Base-by-base conservation (phyloP, 371 early-diverging fungal genomes). In the Chytridium lagenaria region DNA sequence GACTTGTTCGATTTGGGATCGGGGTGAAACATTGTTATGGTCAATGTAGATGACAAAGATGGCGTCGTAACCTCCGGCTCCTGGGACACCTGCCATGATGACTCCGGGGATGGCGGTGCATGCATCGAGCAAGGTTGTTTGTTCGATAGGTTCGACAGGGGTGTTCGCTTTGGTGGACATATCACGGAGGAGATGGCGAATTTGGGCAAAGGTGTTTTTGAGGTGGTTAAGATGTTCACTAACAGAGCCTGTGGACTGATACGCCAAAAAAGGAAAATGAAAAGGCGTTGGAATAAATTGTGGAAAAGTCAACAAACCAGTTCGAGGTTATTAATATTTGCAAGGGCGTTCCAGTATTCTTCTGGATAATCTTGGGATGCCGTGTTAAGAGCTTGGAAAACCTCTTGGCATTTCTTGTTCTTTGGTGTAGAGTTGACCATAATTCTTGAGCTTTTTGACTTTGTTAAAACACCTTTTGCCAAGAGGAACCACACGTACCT, bases 1-100 rank as follows among this genome's bases (percentile, higher is more conserved):
- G 31, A 92, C 80, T 19, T 22, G n/a, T 36, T 72, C 72, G 10
- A 76, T 59, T 19, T 76, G 68, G 19, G 0, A 16, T 5, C 68
- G 44, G 5, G 33, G 22, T 15, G 12, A 22, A 1, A 22, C n/a
- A 23, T 22, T 26, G 84, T 87, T 2, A 90, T 86, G 7, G 73
- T 82, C 68, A 59, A 71, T 69, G 0, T 88, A 88, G 37, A 98
- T 85, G 76, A 94, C 94, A 77, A 92, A 96, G 65, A 98, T 95
- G 31, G 98, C 98, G 82, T 98, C 98, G 75, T 89, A 95, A 3
- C 98, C 98, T 44, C 98, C 98, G 52, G 98, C 98, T 65, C 98
- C 98, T 5, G 98, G 98, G 5, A 97, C 97, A 49, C 95, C 97
- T 1, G 94, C 92, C 90, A 94, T 90, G 28, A 93, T 76, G 7